Percentiles rank a stretch among this genome's conserved stretches.
Evolutionary conservation across 2,329 filamentous ascomycete species (phyloP).

Genomic region (Paracamarosporium sp.): DNA sequence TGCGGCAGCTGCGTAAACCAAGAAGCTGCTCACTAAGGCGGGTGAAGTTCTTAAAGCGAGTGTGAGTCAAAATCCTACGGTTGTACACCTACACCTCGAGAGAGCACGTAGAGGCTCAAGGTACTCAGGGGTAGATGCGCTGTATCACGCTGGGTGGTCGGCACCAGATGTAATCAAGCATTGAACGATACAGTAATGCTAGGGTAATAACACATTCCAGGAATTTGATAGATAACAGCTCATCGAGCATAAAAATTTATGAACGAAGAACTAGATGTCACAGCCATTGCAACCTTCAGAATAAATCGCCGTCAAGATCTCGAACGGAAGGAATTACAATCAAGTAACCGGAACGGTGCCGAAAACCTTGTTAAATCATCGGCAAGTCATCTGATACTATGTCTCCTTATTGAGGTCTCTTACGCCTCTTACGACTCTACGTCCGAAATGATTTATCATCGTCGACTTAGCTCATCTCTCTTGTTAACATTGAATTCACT

Average conservation of each 20-base stretch:
- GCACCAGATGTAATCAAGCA: not conserved
- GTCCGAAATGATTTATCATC: too few species aligned
- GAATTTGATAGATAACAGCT: not conserved
- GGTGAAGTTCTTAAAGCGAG: not conserved
- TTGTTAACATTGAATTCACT: too few species aligned
- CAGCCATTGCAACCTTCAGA: not conserved
- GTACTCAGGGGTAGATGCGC: conserved; percentile 7
- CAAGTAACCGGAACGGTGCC: too few species aligned
- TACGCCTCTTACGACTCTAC: too few species aligned
- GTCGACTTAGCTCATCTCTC: too few species aligned
- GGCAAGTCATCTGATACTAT: too few species aligned
- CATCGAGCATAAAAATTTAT: too few species aligned
- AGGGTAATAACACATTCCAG: not conserved
- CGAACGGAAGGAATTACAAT: too few species aligned
- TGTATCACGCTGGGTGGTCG: conserved; percentile 3
- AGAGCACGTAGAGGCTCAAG: conserved; percentile 1
- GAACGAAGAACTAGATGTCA: not conserved
- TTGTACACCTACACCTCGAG: not conserved
- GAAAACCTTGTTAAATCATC: too few species aligned
- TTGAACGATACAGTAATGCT: not conserved
- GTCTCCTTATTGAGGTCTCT: too few species aligned
- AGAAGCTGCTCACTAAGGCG: not conserved
- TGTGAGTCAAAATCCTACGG: not conserved
- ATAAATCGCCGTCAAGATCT: too few species aligned
- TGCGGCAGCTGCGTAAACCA: conserved; percentile 4